Base-by-base conservation (phyloP, 257 asterid species). In the Solanum infundibuliforme region DNA sequence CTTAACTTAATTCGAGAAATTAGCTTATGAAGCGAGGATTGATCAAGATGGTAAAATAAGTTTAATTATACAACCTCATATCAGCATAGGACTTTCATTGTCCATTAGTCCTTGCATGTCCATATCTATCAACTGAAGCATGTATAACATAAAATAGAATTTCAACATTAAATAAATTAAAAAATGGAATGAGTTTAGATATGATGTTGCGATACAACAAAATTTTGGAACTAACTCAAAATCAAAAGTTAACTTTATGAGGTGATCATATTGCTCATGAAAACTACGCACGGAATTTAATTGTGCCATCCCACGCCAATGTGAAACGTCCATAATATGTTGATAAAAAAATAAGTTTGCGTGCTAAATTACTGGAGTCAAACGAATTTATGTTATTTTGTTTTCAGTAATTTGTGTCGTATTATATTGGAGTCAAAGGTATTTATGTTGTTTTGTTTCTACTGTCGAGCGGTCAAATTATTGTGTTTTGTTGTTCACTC, bases 131-230 rank as follows among this genome's bases (percentile, higher is more conserved):
- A 18, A 6, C 62, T 0, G 4, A 52, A 62, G 3, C 21, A 71
- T 71, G 39, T 14, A 71, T 7, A 71, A 31, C 6, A 14, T 31
- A 71, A 29, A 13, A 71, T 71, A 34, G 3, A 9, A 1, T 71
- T 7, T 71, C 9, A 18, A 71, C 6, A 31, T 8, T 14, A 3
- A 4, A 4, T 31, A 71, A 31, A 7, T 14, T 8, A 4, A 71
- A 0, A 27, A 68, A 68, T 3, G 2, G 1, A 4, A 31, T 31
- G 0, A 8, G n/a, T 18, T 3, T 14, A 31, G 12, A 71, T 71
- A 16, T 29, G 4, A 31, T 71, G 1, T 3, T 6, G 6, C 0
- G n/a, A 69, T 29, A 3, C 27, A 25, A 69, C 0, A 2, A 27
- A 66, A 13, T 0, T 2, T 68, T 27, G 1, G 9, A 32, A 0